Conservation (phyloP, 257 asterid species). For the Mentha longifolia region DNA sequence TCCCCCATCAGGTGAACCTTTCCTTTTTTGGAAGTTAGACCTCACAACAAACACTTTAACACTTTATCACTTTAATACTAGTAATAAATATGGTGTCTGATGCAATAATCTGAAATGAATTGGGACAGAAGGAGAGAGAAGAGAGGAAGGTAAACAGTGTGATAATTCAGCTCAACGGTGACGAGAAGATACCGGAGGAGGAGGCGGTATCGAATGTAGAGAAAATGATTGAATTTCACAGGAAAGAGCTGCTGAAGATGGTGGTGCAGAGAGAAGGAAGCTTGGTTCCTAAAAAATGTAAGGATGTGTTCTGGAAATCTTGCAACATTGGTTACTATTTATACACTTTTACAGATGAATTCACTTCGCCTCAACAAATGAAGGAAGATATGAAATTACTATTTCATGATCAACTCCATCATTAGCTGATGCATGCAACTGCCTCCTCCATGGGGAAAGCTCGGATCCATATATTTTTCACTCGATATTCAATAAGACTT, state of each 20-base stretch:
- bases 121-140: not conserved
- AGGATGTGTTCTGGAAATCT: conserved; percentile 30
- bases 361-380: conserved; percentile 30
- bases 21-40: no score
- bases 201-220: not conserved
- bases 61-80: no score
- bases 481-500: no score
- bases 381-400: conserved; percentile 18
- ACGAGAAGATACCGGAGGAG: not conserved
- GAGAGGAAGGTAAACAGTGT: not conserved
- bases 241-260: conserved; percentile 28
- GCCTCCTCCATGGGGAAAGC: no score
- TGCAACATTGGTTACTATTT: conserved; percentile 24
- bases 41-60: no score
- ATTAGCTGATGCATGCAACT: no score
- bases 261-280: conserved; percentile 18
- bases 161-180: not conserved
- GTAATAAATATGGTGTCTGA: no score
- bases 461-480: no score
- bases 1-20: no score
- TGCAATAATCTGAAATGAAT: no score
- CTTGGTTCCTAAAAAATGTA: conserved; percentile 30
- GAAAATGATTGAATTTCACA: conserved; percentile 1
- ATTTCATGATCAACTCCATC: not conserved
- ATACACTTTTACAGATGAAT: conserved; percentile 25